Evolutionary conservation across 805 yeast species (phyloP), one percentile per base, ranked within the genome.

Genomic region (Ogataea philodendri): DNA sequence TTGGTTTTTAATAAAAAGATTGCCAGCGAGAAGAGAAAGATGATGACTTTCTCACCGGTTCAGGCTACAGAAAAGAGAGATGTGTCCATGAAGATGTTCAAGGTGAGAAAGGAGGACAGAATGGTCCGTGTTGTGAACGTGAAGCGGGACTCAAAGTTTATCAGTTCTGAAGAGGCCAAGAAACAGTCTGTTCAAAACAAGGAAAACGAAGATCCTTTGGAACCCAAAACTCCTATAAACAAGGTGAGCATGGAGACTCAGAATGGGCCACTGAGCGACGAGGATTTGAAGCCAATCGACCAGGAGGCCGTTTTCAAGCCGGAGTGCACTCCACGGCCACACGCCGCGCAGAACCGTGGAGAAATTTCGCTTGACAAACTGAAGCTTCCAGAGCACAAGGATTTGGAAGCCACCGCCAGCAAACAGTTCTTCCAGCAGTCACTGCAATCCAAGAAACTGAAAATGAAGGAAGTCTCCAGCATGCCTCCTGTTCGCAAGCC

Each of bases 1-100:
- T 72, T 72, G 35, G 80, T 76, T 14, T 69, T 74, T 10, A 72
- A 78, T 11, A 70, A 72, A 49, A 71, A 67, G 37, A 59, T 74
- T 19, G 60, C 60, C 5, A 60, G 59, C 32, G 61, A 71, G 39
- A 64, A 65, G 47, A 61, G 63, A 38, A 70, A 69, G 32, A 62
- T 59, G 41, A 50, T 57, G 45, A 45, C 47, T 10, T 52, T 59
- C 32, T 54, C 44, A 21, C 47, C 54, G 8, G 15, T 44, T 9
- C 26, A 34, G 5, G 10, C 38, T 9, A 3, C 32, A 11, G 32
- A 28, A 14, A 22, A 22, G 21, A 31, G 30, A 16, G 45, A 44
- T 9, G 28, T 30, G 14, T 15, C 41, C 5, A 32, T 44, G 42
- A 41, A 42, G 26, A 41, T 47, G n/a, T 39, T 43, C 37, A 45